Conservation (phyloP, 75 land plant genomes). For the Cupressus sempervirens region DNA sequence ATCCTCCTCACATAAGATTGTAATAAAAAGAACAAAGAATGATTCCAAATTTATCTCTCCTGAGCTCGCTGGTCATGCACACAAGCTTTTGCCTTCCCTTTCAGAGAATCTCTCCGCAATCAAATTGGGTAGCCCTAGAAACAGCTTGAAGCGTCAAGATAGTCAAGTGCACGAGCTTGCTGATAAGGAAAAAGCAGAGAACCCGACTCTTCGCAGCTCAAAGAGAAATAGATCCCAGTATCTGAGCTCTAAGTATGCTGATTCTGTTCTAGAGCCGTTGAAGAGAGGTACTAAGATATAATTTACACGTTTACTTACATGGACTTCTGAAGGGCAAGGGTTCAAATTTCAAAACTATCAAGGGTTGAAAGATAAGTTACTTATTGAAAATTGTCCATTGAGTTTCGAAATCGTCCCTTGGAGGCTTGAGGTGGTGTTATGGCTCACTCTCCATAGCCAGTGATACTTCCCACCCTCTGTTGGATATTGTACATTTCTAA, state of each 20-base stretch:
- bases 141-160: neutral
- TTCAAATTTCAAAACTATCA: too few relatives aligned
- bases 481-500: too few relatives aligned
- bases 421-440: too few relatives aligned
- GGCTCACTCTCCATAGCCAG: too few relatives aligned
- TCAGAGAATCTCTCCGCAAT: neutral
- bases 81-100: too few relatives aligned
- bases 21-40: neutral
- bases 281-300: too few relatives aligned
- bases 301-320: too few relatives aligned
- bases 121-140: neutral
- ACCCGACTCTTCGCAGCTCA: neutral
- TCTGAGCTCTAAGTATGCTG: neutral
- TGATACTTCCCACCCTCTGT: too few relatives aligned
- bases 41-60: neutral
- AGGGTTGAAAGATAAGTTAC: too few relatives aligned
- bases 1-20: neutral
- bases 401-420: too few relatives aligned
- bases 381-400: too few relatives aligned
- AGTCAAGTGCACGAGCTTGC: neutral
- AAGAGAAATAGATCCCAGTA: conserved; percentile 7
- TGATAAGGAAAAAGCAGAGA: neutral
- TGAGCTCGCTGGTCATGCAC: neutral
- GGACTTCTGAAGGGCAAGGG: too few relatives aligned
- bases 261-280: neutral